A percentile compares a stretch with the other conserved stretches of the same genome.
phyloP scores from a whole-genome alignment of 352 stramenopile genomes.

The Globisporangium sylvaticum region DNA sequence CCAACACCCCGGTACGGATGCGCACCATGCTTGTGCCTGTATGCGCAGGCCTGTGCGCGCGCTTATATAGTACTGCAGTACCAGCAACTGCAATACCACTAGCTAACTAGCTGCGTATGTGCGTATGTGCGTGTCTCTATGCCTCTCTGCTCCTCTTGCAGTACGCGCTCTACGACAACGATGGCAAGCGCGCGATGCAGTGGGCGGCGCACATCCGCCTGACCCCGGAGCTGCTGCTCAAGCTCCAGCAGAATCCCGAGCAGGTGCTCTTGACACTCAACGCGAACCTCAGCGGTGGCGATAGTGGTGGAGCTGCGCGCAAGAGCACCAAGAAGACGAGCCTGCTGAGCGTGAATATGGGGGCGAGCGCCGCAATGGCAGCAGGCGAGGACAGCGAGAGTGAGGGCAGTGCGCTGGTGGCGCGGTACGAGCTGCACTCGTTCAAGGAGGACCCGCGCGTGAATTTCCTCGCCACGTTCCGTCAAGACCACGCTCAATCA shows the following conservation, averaged over 20 bases:
- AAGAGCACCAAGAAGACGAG: constrained; percentile 39
- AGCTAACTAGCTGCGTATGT: not conserved
- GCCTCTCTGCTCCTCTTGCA: constrained; percentile 14
- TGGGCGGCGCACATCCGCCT: constrained; percentile 75
- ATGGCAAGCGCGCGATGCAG: constrained; percentile 20
- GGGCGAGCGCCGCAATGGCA: not conserved
- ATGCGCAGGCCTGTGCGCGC: too few relatives aligned
- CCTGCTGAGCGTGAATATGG: constrained; percentile 39
- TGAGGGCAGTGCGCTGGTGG: constrained; percentile 15
- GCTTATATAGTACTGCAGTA: not conserved
- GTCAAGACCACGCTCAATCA: not conserved
- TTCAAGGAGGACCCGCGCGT: constrained; percentile 66
- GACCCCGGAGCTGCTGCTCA: constrained; percentile 69
- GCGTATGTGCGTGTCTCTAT: not conserved
- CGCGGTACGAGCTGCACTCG: constrained; percentile 73
- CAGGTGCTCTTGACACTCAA: constrained; percentile 29
- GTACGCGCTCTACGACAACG: constrained; percentile 69
- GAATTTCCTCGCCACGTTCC: constrained; percentile 66
- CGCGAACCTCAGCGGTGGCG: constrained; percentile 19
- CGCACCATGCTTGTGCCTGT: not conserved
- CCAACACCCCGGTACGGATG: constrained; percentile 11
- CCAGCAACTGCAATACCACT: not conserved
- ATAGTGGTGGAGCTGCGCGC: not conserved
- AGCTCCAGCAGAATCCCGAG: constrained; percentile 34
- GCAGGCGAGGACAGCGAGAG: constrained; percentile 10